Base-by-base conservation (phyloP, 1,139 yeast species). In the Nakaseomyces delphensis region DNA sequence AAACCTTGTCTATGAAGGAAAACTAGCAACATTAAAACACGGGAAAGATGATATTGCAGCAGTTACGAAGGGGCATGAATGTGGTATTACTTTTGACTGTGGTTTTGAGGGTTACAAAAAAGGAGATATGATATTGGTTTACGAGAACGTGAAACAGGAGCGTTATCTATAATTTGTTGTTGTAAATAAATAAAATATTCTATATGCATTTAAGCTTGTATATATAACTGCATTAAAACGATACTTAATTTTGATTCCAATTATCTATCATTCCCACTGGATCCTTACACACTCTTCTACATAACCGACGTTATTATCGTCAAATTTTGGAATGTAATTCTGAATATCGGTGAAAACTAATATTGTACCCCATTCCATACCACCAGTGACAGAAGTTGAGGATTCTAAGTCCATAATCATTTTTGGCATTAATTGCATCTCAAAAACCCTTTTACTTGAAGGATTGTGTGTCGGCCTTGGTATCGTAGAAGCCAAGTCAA, bases 311-410 rank as follows among this genome's bases (percentile, higher is more conserved):
- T 78, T 75, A 46, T 78, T 69, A 2, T 66, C 72, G 51, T 81
- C 83, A 20, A 72, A 59, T 39, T 69, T 61, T 45, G 93, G 86
- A 11, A 76, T 66, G 48, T 66, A 73, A 60, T 91, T 96, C 48
- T 80, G 83, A 3, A 66, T 65, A 53, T 87, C 93, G 0, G 96
- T 84, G 36, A 83, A 86, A 3, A 89, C 83, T 28, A 86, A 69
- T 30, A 91, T 83, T 0, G 97, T 84, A 2, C 97, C 97, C 98
- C 98, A 91, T 48, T 91, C 93, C 95, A 91, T 91, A 7, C 97
- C 96, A 35, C 77, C 77, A 9, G 72, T 62, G 20, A 79, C 70
- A 38, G 67, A 66, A 7, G 36, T 68, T 62, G 32, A 59, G 59
- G 67, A 69, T 59, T 91, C 97, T 39, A 91, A 70, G 53, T 85